These are phyloP conservation scores for Biscutella laevigata DNA, from an alignment of 441 rosid species.

Conservation along the genomic window DNA sequence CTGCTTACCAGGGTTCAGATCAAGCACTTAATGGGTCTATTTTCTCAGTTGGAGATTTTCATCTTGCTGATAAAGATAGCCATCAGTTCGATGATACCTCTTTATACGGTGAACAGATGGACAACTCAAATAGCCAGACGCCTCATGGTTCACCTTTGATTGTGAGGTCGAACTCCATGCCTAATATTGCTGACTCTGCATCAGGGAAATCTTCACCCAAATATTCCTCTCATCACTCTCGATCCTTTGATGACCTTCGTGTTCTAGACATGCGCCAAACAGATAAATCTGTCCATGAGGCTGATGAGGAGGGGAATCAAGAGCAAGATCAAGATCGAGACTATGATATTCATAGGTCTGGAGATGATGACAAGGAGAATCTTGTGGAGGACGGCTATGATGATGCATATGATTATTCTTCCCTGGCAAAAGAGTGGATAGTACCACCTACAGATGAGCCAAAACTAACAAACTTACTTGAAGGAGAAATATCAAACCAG, in stretches of 20 bases:
- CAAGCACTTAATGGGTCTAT: slow-evolving; percentile 36
- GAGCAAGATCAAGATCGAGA: slow-evolving; percentile 34
- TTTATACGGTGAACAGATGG: slow-evolving; percentile 33
- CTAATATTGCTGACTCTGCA: slow-evolving; percentile 33
- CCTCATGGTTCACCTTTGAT: slow-evolving; percentile 32
- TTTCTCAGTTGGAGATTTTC: slow-evolving; percentile 57
- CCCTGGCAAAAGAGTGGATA: slow-evolving; percentile 60
- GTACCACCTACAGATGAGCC: slow-evolving; percentile 50
- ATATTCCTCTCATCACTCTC: slow-evolving; percentile 29
- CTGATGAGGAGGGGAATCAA: slow-evolving; percentile 25
- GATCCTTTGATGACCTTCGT: slow-evolving; percentile 56
- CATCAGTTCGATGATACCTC: slow-evolving; percentile 35
- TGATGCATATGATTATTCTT: slow-evolving; percentile 47
- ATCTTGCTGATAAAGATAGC: slow-evolving; percentile 39
- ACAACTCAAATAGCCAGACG: slow-evolving; percentile 30
- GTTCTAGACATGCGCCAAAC: slow-evolving; percentile 29
- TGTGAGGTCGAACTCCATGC: slow-evolving; percentile 54
- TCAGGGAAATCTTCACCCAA: slow-evolving; percentile 32
- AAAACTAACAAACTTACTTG: slow-evolving; percentile 26
- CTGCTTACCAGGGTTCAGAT: slow-evolving; percentile 38
- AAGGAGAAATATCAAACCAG: slow-evolving; percentile 39
- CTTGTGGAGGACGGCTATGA: slow-evolving; percentile 33
- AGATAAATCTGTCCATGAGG: slow-evolving; percentile 32
- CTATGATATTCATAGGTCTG: slow-evolving; percentile 23
- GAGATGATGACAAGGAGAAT: slow-evolving; percentile 30